Conservation (phyloP, 768 basidiomycete genomes). For the Epithele typhae region DNA sequence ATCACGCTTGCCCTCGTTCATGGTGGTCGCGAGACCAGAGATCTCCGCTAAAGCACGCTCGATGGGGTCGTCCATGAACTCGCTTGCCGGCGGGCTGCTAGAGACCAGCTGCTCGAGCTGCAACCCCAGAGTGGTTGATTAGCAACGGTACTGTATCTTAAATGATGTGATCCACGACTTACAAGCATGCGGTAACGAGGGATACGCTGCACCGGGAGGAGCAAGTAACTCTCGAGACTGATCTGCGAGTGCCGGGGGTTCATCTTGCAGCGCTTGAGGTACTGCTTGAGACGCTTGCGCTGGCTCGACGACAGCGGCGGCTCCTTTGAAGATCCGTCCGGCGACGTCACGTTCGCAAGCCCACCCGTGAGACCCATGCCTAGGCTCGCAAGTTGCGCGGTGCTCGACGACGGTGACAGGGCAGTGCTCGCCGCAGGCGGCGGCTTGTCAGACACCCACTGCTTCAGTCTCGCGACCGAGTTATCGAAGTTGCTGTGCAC, state of each 20-base stretch:
- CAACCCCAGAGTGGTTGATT: neutral
- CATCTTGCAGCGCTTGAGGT: constrained; percentile 85
- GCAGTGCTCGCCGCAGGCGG: constrained; percentile 37
- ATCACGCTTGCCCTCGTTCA: constrained; percentile 98
- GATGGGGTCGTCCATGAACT: constrained; percentile 77
- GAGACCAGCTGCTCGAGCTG: constrained; percentile 84
- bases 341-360: constrained; percentile 37
- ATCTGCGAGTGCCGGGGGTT: constrained; percentile 92
- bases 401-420: constrained; percentile 57
- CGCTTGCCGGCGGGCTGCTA: constrained; percentile 76
- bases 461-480: constrained; percentile 80
- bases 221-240: constrained; percentile 88
- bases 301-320: constrained; percentile 72
- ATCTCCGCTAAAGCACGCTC: constrained; percentile 87
- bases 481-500: constrained; percentile 86
- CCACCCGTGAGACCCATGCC: constrained; percentile 49
- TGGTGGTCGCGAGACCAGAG: constrained; percentile 81
- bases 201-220: constrained; percentile 94
- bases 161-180: constrained; percentile 25
- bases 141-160: too few species aligned
- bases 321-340: constrained; percentile 39
- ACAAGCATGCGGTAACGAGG: constrained; percentile 95
- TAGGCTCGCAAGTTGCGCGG: constrained; percentile 59
- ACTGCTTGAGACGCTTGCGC: constrained; percentile 81
- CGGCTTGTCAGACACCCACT: constrained; percentile 69